Evolutionary conservation across 1,284 basidiomycete species (phyloP), one percentile per base, ranked within the genome.

Genomic region (Fistulina hepatica): DNA sequence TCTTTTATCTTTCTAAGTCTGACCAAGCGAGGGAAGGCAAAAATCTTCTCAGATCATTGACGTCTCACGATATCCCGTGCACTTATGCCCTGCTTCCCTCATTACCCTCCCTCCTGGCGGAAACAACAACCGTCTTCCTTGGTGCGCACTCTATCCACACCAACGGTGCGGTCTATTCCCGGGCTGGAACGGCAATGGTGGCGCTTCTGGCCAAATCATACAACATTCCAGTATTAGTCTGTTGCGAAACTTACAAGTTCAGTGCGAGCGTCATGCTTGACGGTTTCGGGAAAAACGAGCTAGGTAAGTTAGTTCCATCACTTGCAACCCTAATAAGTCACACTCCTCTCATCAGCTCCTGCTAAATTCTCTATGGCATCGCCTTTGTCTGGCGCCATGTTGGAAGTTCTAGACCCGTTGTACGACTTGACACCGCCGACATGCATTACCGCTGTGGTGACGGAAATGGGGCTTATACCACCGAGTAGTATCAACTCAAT

Each of bases 221-320:
- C 52, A 81, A 80, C 15, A 81, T 97, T 1, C 95, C 95, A 6
- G 91, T 97, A 12, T 79, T 98, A 36, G 91, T 94, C 12, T 97
- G 92, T 51, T 95, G 93, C 51, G 95, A 98, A 63, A 98, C 95
- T 13, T 97, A 97, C 69, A 99, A 99, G 59, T 97, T 95, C 52
- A 85, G 85, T 16, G 95, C 98, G 50, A 76, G 80, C 23, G 83
- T 98, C 23, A 82, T 90, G 57, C 67, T 98, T 35, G 95, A 99
- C 59, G 85, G 85, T 21, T 91, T 99, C 47, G 91, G 89, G 21
- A 90, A 88, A 57, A 99, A 99, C 56, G 95, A 99, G 60, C 66
- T 95, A 23, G 90, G 92, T 81, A 50, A 54, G 67, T 42, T 26
- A 21, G 19, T 5, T 4, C 10, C 8, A 13, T 33, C 31, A 10